Percentiles rank a stretch among this genome's conserved stretches.
Evolutionary conservation across 176 grass and related monocot species (phyloP).

Genomic region (Stipa capillata): DNA sequence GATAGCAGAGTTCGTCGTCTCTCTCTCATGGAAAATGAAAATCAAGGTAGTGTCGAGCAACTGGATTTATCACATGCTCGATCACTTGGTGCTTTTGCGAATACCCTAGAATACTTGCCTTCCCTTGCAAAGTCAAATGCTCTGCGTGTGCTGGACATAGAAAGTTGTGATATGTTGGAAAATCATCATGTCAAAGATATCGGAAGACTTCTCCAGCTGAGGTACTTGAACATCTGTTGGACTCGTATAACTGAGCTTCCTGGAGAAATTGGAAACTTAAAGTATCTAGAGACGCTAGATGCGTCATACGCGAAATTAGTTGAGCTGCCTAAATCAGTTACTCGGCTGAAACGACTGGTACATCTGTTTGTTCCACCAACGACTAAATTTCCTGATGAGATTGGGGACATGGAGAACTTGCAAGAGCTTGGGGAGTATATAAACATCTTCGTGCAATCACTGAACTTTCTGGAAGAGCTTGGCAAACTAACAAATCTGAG

Average conservation of each 20-base stretch:
- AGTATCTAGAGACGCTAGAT: not conserved
- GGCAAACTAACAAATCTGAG: too few relatives aligned
- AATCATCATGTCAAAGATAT: not conserved
- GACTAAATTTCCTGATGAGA: too few relatives aligned
- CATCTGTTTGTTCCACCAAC: too few relatives aligned
- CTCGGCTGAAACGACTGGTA: too few relatives aligned
- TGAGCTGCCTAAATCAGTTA: not conserved
- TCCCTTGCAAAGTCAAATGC: not conserved
- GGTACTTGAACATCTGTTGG: not conserved
- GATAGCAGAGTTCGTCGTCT: too few relatives aligned
- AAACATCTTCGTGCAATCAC: too few relatives aligned
- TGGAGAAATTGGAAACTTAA: not conserved
- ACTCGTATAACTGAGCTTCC: not conserved
- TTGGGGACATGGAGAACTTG: too few relatives aligned
- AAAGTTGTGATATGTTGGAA: not conserved
- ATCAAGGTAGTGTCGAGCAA: not conserved
- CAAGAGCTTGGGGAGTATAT: too few relatives aligned
- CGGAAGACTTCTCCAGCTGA: constrained; percentile 1
- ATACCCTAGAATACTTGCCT: not conserved
- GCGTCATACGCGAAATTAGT: fast-evolving
- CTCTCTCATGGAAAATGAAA: not conserved
- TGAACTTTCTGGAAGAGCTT: too few relatives aligned
- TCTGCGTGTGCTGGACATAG: not conserved
- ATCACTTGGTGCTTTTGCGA: not conserved
- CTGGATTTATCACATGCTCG: not conserved